Conservation (phyloP, 2,329 filamentous ascomycete species). For the Gaeumannomyces tritici region DNA sequence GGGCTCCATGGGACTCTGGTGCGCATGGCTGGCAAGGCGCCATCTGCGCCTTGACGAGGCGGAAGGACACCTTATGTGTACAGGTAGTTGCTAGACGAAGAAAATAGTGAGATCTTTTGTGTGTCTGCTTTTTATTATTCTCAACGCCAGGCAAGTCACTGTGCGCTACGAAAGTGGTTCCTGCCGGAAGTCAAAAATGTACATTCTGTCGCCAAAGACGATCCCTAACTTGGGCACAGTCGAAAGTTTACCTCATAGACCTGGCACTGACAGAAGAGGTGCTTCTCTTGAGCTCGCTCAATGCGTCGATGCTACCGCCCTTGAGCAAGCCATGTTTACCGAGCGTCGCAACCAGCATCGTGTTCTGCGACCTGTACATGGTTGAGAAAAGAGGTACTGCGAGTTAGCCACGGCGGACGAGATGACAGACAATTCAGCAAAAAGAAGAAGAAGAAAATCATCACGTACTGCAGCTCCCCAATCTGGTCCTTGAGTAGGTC, state of each 20-base stretch:
- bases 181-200: background rate
- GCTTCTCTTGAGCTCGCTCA: background rate
- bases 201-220: background rate
- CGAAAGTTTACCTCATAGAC: background rate
- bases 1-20: slow-evolving; percentile 11
- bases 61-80: background rate
- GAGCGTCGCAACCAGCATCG: slow-evolving; percentile 42
- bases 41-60: background rate
- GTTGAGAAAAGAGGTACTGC: background rate
- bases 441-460: background rate
- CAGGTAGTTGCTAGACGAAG: too few relatives aligned
- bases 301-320: background rate
- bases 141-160: background rate
- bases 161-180: background rate
- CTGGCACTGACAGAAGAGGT: background rate
- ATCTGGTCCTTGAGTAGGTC: slow-evolving; percentile 45
- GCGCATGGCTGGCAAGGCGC: slow-evolving; percentile 4
- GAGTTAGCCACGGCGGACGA: background rate
- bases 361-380: slow-evolving; percentile 36
- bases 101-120: background rate
- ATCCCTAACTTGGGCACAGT: background rate
- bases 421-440: too few relatives aligned
- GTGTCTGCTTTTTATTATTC: background rate
- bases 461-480: slow-evolving; percentile 38
- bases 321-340: slow-evolving; percentile 23